Percentiles rank a stretch among this genome's conserved stretches.
These are phyloP conservation scores for Pseudopyricularia javanii DNA, from an alignment of 2,329 filamentous ascomycete genomes.

Conservation along the genomic window DNA sequence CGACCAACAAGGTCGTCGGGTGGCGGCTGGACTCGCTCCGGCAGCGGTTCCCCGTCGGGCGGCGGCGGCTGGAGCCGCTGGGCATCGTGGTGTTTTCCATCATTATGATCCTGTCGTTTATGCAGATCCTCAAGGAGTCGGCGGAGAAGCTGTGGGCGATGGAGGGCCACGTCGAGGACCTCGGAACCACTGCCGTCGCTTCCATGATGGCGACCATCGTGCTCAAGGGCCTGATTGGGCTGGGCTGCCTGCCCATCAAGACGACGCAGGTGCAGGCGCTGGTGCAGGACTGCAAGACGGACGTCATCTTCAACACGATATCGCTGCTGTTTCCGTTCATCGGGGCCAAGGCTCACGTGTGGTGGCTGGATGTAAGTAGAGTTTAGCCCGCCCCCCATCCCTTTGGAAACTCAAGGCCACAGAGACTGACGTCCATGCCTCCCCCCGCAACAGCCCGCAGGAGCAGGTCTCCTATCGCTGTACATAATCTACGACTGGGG, in stretches of 20 bases:
- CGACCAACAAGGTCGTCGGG: slow-evolving; percentile 43
- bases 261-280: not conserved
- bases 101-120: slow-evolving; percentile 78
- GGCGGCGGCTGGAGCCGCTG: slow-evolving; percentile 63
- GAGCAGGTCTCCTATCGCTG: not conserved
- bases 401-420: not conserved
- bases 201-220: not conserved
- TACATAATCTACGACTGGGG: not conserved
- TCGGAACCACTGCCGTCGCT: not conserved
- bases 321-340: not conserved
- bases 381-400: not conserved
- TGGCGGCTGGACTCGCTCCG: slow-evolving; percentile 51
- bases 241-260: not conserved
- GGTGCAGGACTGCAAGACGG: not conserved
- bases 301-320: not conserved
- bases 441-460: not conserved
- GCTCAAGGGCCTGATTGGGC: not conserved
- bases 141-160: not conserved
- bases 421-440: no score
- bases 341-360: not conserved
- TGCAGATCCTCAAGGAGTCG: slow-evolving; percentile 57
- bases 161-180: not conserved
- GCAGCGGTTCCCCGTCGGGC: slow-evolving; percentile 68
- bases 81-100: slow-evolving; percentile 73
- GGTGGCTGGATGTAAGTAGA: not conserved